phyloP scores from a whole-genome alignment of 495 filamentous ascomycete species.

The Tuber aestivum region DNA sequence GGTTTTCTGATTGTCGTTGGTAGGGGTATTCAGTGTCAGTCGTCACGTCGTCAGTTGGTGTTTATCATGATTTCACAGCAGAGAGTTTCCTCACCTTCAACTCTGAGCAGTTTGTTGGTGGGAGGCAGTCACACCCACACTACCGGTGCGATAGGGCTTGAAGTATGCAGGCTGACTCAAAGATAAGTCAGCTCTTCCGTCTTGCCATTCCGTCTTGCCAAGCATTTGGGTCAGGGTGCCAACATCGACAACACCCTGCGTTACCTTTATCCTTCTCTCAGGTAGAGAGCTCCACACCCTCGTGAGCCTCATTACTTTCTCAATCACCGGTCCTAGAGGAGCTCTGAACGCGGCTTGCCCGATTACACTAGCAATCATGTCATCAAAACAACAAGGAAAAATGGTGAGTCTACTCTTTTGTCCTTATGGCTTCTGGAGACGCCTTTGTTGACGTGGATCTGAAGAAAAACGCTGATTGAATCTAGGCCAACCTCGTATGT shows the following conservation, averaged over 20 bases:
- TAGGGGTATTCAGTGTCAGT: slow-evolving; percentile 24
- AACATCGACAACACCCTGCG: slow-evolving; percentile 31
- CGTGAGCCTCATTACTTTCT: slow-evolving; percentile 18
- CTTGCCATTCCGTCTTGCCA: not conserved
- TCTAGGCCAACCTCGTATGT: slow-evolving; percentile 93
- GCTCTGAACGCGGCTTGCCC: not conserved
- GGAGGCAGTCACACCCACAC: slow-evolving; percentile 24
- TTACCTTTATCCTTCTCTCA: slow-evolving; percentile 1
- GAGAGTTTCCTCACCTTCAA: not conserved
- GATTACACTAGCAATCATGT: slow-evolving; percentile 53
- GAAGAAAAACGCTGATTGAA: slow-evolving; percentile 58
- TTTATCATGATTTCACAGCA: slow-evolving; percentile 12
- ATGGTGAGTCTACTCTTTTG: slow-evolving; percentile 67
- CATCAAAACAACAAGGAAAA: slow-evolving; percentile 88
- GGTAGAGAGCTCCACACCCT: slow-evolving; percentile 16
- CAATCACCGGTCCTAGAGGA: not conserved
- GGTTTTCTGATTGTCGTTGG: slow-evolving; percentile 6
- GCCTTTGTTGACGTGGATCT: slow-evolving; percentile 37
- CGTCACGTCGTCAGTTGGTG: slow-evolving; percentile 21
- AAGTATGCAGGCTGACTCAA: not conserved
- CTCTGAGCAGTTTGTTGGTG: slow-evolving; percentile 10
- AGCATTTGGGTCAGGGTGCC: slow-evolving; percentile 13
- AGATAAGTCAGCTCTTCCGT: not conserved
- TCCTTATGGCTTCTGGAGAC: slow-evolving; percentile 24
- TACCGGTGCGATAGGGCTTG: slow-evolving; percentile 4